Evolutionary conservation across 2,329 filamentous ascomycete genomes (phyloP).

Genomic region (Blastomyces parvus): DNA sequence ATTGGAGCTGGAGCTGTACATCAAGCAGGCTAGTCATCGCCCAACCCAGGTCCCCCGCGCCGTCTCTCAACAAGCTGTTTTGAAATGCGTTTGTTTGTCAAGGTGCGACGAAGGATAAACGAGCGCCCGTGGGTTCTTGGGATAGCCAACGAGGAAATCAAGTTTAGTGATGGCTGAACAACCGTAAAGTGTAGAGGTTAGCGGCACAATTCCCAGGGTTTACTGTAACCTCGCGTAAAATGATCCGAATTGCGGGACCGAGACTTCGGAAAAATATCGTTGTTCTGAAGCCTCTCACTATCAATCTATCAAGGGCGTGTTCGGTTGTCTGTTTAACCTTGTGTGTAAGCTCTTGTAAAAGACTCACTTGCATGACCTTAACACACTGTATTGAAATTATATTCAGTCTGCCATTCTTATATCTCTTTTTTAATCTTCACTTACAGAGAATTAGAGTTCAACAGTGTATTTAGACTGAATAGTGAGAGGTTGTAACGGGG

Average conservation of each 20-base stretch:
- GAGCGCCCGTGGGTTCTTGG: neutral
- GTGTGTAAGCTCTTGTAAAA: no score
- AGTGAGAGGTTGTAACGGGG: no score
- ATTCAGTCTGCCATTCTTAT: no score
- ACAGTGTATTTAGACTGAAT: no score
- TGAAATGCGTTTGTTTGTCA: neutral
- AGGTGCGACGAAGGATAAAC: neutral
- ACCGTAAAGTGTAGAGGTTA: neutral
- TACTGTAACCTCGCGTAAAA: neutral
- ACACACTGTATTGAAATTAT: no score
- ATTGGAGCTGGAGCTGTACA: neutral
- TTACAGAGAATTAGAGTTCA: no score
- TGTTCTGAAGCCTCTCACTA: neutral
- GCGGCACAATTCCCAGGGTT: neutral
- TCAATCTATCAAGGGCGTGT: no score
- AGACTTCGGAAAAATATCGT: no score
- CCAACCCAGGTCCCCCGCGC: neutral
- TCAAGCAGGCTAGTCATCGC: neutral
- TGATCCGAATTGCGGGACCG: neutral
- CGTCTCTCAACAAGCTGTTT: neutral
- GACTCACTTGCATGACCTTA: no score
- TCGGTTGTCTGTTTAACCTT: no score
- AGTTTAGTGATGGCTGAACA: neutral
- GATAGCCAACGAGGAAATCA: neutral
- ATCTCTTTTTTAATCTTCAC: no score